A percentile compares a stretch with the other conserved stretches of the same genome.
Evolutionary conservation across 352 stramenopile species (phyloP).

Genomic region (Nothophytophthora sp.): DNA sequence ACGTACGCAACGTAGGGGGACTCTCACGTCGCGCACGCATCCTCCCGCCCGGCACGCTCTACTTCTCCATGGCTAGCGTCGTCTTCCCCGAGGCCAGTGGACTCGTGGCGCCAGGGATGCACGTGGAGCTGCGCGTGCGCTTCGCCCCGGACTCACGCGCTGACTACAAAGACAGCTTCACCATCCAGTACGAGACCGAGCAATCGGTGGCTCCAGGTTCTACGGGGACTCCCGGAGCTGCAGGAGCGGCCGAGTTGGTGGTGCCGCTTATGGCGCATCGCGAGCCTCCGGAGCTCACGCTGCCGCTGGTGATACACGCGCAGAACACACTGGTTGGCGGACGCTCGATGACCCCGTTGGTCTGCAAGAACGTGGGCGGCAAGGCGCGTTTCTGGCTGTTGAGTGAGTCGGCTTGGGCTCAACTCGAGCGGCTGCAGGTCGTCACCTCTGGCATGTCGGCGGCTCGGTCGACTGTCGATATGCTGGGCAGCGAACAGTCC

Average conservation of each 20-base stretch:
- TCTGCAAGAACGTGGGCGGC: slow-evolving; percentile 64
- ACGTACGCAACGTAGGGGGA: slow-evolving; percentile 58
- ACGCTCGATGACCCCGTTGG: slow-evolving; percentile 40
- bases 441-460: slow-evolving; percentile 4
- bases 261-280: slow-evolving; percentile 54
- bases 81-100: slow-evolving; percentile 55
- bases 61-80: slow-evolving; percentile 62
- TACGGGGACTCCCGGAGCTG: slow-evolving; percentile 14
- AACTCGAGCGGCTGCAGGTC: slow-evolving; percentile 29
- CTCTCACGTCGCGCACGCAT: slow-evolving; percentile 62
- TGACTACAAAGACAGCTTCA: slow-evolving; percentile 71
- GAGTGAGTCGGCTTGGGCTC: slow-evolving; percentile 40
- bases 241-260: slow-evolving; percentile 23
- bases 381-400: slow-evolving; percentile 75
- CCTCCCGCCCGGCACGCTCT: slow-evolving; percentile 60
- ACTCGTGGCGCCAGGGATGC: slow-evolving; percentile 71
- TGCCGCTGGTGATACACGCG: slow-evolving; percentile 57
- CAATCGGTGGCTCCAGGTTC: slow-evolving; percentile 6
- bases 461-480: slow-evolving; percentile 12
- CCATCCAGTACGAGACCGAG: slow-evolving; percentile 52
- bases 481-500: slow-evolving; percentile 10
- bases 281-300: slow-evolving; percentile 59
- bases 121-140: slow-evolving; percentile 53
- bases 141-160: slow-evolving; percentile 76
- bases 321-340: slow-evolving; percentile 67